Conservation (phyloP, 2,329 filamentous ascomycete species). For the Cladobotryum protrusum region DNA sequence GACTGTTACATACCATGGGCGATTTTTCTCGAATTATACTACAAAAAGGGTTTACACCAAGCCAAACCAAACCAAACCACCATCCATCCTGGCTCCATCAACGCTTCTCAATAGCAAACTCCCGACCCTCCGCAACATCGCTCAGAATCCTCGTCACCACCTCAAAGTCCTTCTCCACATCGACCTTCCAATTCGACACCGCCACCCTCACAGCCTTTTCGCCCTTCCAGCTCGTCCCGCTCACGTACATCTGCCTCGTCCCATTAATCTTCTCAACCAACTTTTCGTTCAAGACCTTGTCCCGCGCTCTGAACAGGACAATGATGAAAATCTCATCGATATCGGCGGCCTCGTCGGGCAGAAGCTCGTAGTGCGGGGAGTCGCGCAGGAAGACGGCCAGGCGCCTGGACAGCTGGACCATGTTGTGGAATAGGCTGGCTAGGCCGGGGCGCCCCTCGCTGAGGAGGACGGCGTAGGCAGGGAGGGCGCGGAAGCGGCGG, state of each 20-base stretch:
- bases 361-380: constrained; percentile 57
- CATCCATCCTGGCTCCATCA: neutral
- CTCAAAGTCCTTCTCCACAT: constrained; percentile 59
- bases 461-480: constrained; percentile 73
- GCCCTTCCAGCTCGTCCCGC: constrained; percentile 72
- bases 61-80: too few species aligned
- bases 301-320: constrained; percentile 70
- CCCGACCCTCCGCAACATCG: constrained; percentile 33
- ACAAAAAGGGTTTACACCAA: too few species aligned
- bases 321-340: constrained; percentile 53
- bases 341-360: constrained; percentile 46
- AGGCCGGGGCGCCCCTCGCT: constrained; percentile 69
- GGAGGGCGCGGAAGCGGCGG: constrained; percentile 82
- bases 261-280: constrained; percentile 70
- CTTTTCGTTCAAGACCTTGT: constrained; percentile 53
- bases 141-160: constrained; percentile 60
- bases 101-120: constrained; percentile 21
- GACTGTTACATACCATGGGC: neutral
- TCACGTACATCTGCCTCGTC: constrained; percentile 71
- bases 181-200: constrained; percentile 76
- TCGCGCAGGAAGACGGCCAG: constrained; percentile 59
- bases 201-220: constrained; percentile 73
- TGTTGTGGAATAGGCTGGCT: constrained; percentile 60
- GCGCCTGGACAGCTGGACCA: constrained; percentile 63
- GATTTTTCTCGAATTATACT: too few species aligned